Evolutionary conservation across 495 filamentous ascomycete genomes (phyloP), one percentile per base, ranked within the genome.

Genomic region (Penicillium fimorum): DNA sequence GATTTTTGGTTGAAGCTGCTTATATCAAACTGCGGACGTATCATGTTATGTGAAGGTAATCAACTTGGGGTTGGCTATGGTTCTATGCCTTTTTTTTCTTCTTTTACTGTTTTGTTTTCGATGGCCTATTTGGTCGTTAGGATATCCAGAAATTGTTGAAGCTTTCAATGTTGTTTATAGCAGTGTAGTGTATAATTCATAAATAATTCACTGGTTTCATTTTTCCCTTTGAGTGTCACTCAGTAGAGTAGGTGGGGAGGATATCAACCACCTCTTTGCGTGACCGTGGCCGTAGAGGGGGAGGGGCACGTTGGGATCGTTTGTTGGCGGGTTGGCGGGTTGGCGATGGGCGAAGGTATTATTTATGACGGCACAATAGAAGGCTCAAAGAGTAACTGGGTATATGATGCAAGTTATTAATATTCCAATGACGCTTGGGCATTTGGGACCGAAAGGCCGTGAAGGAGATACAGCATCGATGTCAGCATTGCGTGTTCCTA

Each of bases 101-200:
- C 22, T 22, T 53, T 46, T 24, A 25, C 27, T 24, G 29, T 50
- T 50, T 37, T 53, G n/a, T 45, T 55, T 59, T 49, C 29, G 13
- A 38, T 9, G 40, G 18, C 27, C 32, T 47, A 30, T 57, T 48
- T 50, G 22, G 37, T 49, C 15, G 17, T 24, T 45, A 55, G 40
- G 55, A 57, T 57, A 52, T 57, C 55, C 55, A 29, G 41, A 51
- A 52, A 52, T 46, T 52, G 47, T 51, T 52, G 38, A 52, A 46
- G 35, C 5, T 35, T 11, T 18, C 22, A 22, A 22, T 22, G 30
- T 20, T 56, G 37, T 24, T 29, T 44, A 38, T 38, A 53, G 12
- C 30, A 46, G 15, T 35, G 22, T 55, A 59, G 17, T 55, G 27
- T 49, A 49, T 22, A 45, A 9, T 30, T 45, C 9, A 27, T 27